Percentiles rank a stretch among this genome's conserved stretches.
Conservation (phyloP, 495 filamentous ascomycete species). For the Aspergillus coremiiformis region DNA sequence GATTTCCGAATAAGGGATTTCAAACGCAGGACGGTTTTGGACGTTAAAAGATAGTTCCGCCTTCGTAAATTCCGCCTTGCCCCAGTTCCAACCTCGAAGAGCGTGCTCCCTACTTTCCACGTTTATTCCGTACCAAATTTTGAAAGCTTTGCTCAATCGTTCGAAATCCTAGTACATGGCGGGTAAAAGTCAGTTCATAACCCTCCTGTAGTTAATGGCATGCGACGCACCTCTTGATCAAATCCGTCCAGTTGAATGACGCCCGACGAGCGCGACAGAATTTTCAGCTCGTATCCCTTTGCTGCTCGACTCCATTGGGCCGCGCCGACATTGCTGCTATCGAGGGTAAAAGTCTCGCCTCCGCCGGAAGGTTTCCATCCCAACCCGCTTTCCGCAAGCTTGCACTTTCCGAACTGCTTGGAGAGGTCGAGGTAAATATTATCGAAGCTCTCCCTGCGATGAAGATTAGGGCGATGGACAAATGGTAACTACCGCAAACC, state of each 20-base stretch:
- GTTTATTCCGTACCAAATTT: conserved; percentile 90
- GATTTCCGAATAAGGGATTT: conserved; percentile 95
- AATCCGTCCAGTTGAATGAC: conserved; percentile 95
- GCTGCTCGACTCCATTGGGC: conserved; percentile 96
- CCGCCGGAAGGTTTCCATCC: conserved; percentile 88
- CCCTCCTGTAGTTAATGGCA: not conserved
- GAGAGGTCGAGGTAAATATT: conserved; percentile 93
- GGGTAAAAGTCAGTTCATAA: not conserved
- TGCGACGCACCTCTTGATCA: conserved; percentile 65
- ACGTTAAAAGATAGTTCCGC: conserved; percentile 94
- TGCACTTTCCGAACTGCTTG: conserved; percentile 80
- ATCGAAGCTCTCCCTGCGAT: conserved; percentile 79
- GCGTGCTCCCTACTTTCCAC: conserved; percentile 90
- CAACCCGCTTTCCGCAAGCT: conserved; percentile 84
- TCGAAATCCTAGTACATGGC: conserved; percentile 65
- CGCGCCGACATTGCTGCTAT: conserved; percentile 67
- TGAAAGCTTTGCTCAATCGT: conserved; percentile 81
- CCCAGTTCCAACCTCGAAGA: conserved; percentile 98
- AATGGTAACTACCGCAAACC: not conserved
- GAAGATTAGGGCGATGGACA: conserved; percentile 19
- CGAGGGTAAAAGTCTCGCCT: conserved; percentile 87
- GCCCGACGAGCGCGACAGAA: conserved; percentile 71
- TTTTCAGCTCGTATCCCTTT: conserved; percentile 87
- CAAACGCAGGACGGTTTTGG: conserved; percentile 93
- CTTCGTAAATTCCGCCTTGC: conserved; percentile 94